Base-by-base conservation (phyloP, 2,329 filamentous ascomycete genomes). In the Cordyceps cicadae region DNA sequence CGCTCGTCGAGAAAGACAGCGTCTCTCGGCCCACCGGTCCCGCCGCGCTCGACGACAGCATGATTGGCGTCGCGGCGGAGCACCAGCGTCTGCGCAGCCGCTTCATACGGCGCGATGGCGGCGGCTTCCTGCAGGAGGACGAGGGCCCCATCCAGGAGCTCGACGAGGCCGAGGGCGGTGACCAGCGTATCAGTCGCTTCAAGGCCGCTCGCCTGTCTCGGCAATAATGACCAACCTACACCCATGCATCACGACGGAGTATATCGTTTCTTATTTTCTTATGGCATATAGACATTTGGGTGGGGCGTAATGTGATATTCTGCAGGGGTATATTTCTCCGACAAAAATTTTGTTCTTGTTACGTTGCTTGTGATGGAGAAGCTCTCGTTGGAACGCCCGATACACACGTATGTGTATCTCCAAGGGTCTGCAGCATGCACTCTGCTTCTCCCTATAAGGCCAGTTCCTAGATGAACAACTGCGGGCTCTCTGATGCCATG, bases 11-110 rank as follows among this genome's bases (percentile, higher is more conserved):
- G 70, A 80, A 81, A 46, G 75, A 80, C 49, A 70, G 74, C 9
- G 69, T 65, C 29, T 60, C 64, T 5, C 62, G 64, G 34, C 67
- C 71, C 29, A 61, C 66, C n/a, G 62, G 66, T 63, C 83, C 84
- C 0, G 83, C 89, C 65, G 87, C 89, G 65, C 78, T 93, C 45
- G 88, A 96, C 5, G 79, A 85, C 21, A 65, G 68, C n/a, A 76
- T 92, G 34, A 86, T 89, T 64, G 88, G 96, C 71, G 86, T 96
- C 15, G 87, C 89, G 8, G 83, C 85, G 43, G 89, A 95, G 69
- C 96, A 96, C 72, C 88, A 96, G 71, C 86, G 84, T 50, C 80
- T 90, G 72, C 87, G 93, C 21, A 96, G 92, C 70, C 84, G 83
- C 68, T 87, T 95, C 74, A 92, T 97, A 59, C 85, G 91, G 66